A percentile compares a stretch with the other conserved stretches of the same genome.
phyloP scores from a whole-genome alignment of 768 basidiomycete genomes.

The Harrya chromipes region DNA sequence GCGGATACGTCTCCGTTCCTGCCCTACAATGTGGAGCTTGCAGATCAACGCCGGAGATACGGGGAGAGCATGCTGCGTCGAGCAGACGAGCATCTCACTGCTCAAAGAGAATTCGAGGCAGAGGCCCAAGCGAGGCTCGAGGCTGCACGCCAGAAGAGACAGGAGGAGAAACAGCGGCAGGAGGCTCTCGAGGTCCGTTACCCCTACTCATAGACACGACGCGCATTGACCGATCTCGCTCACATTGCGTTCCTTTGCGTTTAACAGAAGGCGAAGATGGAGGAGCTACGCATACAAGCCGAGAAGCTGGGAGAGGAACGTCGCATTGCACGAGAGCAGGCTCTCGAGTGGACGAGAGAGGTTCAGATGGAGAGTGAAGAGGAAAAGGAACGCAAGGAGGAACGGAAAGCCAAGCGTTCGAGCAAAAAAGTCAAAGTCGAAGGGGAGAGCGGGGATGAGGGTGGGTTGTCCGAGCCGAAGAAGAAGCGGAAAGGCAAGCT shows the following conservation, averaged over 20 bases:
- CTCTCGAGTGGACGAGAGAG: slow-evolving; percentile 72
- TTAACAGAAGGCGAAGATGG: slow-evolving; percentile 54
- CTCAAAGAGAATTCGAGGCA: slow-evolving; percentile 68
- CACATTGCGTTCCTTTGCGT: background rate
- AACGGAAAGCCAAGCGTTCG: slow-evolving; percentile 56
- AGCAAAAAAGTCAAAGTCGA: slow-evolving; percentile 53
- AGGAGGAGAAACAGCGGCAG: slow-evolving; percentile 70
- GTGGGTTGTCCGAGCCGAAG: slow-evolving; percentile 49
- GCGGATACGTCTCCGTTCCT: slow-evolving; percentile 63
- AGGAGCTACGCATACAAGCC: slow-evolving; percentile 63
- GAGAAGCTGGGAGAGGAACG: slow-evolving; percentile 82
- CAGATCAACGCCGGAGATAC: slow-evolving; percentile 87
- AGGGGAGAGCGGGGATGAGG: slow-evolving; percentile 52
- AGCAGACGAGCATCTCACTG: slow-evolving; percentile 72
- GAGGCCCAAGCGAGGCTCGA: slow-evolving; percentile 74
- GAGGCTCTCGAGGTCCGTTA: slow-evolving; percentile 63
- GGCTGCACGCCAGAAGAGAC: slow-evolving; percentile 70
- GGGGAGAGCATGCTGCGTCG: slow-evolving; percentile 83
- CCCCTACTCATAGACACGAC: background rate
- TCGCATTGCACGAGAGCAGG: slow-evolving; percentile 70
- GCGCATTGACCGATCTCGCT: no score
- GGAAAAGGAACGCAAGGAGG: slow-evolving; percentile 46
- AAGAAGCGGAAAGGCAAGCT: slow-evolving; percentile 79
- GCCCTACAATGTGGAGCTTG: slow-evolving; percentile 84
- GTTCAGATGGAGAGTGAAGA: slow-evolving; percentile 71